A percentile compares a stretch with the other conserved stretches of the same genome.
Conservation (phyloP, 1,284 basidiomycete genomes). For the Leccinum pachyderme region DNA sequence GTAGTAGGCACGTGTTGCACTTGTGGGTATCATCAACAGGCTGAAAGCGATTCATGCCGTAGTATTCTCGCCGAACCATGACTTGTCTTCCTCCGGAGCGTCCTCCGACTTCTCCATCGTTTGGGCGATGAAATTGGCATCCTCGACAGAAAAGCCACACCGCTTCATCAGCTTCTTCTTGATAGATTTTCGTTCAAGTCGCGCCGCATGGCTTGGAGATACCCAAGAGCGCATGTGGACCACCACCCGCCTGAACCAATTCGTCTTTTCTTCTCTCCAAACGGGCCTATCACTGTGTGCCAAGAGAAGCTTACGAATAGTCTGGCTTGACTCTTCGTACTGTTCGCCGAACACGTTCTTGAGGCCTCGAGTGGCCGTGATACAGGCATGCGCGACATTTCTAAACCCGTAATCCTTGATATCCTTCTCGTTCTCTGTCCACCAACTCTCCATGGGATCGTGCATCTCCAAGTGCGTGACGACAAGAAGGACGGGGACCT, state of each 20-base stretch:
- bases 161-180: conserved; percentile 21
- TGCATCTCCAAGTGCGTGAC: conserved; percentile 39
- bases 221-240: conserved; percentile 28
- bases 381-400: conserved; percentile 25
- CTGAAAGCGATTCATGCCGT: background rate
- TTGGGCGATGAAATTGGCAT: conserved; percentile 19
- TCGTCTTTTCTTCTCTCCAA: conserved; percentile 29
- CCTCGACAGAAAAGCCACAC: conserved; percentile 25
- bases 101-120: conserved; percentile 23
- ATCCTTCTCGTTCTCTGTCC: conserved; percentile 25
- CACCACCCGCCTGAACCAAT: conserved; percentile 29
- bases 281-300: conserved; percentile 13
- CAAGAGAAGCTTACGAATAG: conserved; percentile 21
- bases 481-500: conserved; percentile 36
- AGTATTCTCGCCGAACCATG: conserved; percentile 25
- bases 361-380: conserved; percentile 30
- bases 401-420: conserved; percentile 26
- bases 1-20: background rate
- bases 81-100: conserved; percentile 10
- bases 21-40: background rate
- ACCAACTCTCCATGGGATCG: conserved; percentile 32
- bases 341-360: conserved; percentile 19
- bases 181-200: conserved; percentile 13
- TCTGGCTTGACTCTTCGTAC: conserved; percentile 20
- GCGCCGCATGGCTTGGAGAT: conserved; percentile 13